These are phyloP conservation scores for Penicillium nucicola DNA, from an alignment of 495 filamentous ascomycete species.

Conservation along the genomic window DNA sequence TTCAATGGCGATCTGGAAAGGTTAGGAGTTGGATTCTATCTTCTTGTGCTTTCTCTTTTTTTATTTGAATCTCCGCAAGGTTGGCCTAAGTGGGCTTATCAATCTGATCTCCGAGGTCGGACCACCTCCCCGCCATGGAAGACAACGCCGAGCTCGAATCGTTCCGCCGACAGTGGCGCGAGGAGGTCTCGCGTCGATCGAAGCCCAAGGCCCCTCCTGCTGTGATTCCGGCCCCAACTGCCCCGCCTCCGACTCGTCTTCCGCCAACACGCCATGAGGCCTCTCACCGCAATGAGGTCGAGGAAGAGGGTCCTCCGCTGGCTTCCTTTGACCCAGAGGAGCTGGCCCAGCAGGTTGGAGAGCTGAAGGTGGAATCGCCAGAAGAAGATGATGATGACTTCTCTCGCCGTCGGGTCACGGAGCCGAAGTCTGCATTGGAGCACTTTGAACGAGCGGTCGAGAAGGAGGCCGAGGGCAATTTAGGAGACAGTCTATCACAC, in stretches of 20 bases:
- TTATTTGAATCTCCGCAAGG: conserved; percentile 9
- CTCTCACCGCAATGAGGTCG: conserved; percentile 36
- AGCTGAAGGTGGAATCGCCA: conserved; percentile 26
- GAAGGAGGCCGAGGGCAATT: conserved; percentile 74
- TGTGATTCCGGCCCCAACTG: conserved; percentile 20
- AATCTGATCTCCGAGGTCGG: conserved; percentile 30
- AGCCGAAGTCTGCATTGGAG: conserved; percentile 78
- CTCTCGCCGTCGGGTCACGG: conserved; percentile 28
- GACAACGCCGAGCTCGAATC: conserved; percentile 71
- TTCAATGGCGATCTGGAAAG: conserved; percentile 13
- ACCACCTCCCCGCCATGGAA: conserved; percentile 43
- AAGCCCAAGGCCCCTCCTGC: conserved; percentile 21
- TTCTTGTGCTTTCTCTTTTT: not conserved
- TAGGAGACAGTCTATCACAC: conserved; percentile 85
- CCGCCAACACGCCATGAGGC: conserved; percentile 35
- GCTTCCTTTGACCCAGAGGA: conserved; percentile 39
- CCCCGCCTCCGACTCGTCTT: conserved; percentile 23
- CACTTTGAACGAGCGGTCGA: conserved; percentile 93
- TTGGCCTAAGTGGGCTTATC: conserved; percentile 23
- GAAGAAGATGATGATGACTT: conserved; percentile 37
- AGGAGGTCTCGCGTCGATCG: conserved; percentile 66
- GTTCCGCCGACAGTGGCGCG: conserved; percentile 79
- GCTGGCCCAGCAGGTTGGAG: conserved; percentile 38
- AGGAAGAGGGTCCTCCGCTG: conserved; percentile 34
- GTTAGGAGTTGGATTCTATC: conserved; percentile 3